Base-by-base conservation (phyloP, 1,284 basidiomycete species). In the Leccinum griseonigrum region DNA sequence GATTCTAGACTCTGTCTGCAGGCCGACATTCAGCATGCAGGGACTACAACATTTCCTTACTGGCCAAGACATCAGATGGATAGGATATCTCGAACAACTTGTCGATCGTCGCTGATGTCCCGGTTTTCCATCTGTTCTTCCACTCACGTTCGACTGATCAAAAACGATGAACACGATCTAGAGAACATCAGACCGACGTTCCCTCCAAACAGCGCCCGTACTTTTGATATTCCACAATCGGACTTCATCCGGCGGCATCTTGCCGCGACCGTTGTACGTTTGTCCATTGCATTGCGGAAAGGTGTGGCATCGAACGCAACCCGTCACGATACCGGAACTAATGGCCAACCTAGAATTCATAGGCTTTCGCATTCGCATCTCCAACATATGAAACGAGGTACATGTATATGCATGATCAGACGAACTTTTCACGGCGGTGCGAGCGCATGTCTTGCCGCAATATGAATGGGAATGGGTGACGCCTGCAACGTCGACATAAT, bases 371-470 rank as follows among this genome's bases (percentile, higher is more conserved):
- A 22, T 22, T 22, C 22, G 22, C 53, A 46, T 52, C 60, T 63
- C 57, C 56, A 59, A 61, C 36, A 60, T 58, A 60, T 16, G 51
- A 8, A 57, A 38, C 46, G 43, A 61, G 54, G 59, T 18, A 68
- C 77, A 66, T 70, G 83, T 84, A 74, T 83, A 22, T 56, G 81
- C 83, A 68, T 87, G 86, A 38, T 73, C 77, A 56, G 83, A 82
- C 9, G 82, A 83, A 69, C 68, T 72, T 57, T 76, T 79, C 60
- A 71, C 57, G 50, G 66, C 61, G 53, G 26, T 63, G 55, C 81
- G 77, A 58, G 85, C 85, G 68, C 85, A 87, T 54, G 80, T 85
- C 65, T 79, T 81, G 65, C 86, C 79, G 69, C 85, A 87, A 69
- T 83, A 88, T 38, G 82, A 79, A 67, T 22, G 22, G 22, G 22